Evolutionary conservation across 148 eudicot genomes (phyloP), one percentile per base, ranked within the genome.

Genomic region (Limonium bicolor): DNA sequence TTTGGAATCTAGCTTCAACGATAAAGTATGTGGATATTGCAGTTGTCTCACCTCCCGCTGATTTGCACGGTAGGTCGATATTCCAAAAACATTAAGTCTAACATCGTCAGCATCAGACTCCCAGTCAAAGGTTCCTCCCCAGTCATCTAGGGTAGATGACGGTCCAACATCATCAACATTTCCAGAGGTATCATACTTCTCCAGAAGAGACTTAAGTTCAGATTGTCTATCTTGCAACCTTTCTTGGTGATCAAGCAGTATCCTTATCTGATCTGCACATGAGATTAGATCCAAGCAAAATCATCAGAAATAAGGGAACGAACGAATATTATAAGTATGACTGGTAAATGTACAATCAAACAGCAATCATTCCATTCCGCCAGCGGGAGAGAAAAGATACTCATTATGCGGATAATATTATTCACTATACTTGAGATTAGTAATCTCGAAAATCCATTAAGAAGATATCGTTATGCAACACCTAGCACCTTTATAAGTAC

Each of bases 61-160:
- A 64, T 92, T 85, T 36, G 88, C 88, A 27, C 95, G 99, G 50
- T 81, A 92, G 4, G 70, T 53, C 37, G 95, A 60, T 54, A 92
- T 78, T 56, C 99, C 94, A 58, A 81, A 92, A 24, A 85, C 62
- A 53, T 92, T 92, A 48, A 92, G 72, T 41, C 80, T 69, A 29
- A 76, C 33, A 68, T 92, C 94, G 47, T 71, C 80, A 53, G 86
- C 99, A 55, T 53, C 64, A 48, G 84, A 66, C 60, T 92, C 99
- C 99, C 99, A 92, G 29, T 51, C 76, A 73, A 92, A 92, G 16
- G 75, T 46, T 30, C 88, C 76, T 1, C 76, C 71, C 95, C 95
- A 92, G 36, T 76, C 63, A 59, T 85, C 95, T 17, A 37, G 61
- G 35, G 80, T 54, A 50, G 63, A 66, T 47, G 73, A 56, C 27